Conservation (phyloP, 176 grass and related monocot species). For the Thinopyrum elongatum region DNA sequence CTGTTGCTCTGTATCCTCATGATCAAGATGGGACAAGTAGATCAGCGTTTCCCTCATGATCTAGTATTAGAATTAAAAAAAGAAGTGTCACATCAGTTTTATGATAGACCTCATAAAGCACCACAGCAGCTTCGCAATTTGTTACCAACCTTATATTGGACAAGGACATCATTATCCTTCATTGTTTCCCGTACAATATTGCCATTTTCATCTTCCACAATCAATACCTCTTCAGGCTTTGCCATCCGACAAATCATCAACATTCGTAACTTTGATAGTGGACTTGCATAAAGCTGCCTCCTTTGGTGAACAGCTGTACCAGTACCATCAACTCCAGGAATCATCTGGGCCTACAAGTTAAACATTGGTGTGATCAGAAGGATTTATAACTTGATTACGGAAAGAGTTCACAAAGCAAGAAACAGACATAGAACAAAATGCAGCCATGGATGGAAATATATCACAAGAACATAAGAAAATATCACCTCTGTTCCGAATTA, state of each 20-base stretch:
- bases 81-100: not conserved
- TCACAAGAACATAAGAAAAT: not conserved
- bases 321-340: slow-evolving; percentile 84
- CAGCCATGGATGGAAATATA: not conserved
- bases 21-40: slow-evolving; percentile 96
- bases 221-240: slow-evolving; percentile 98
- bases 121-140: not conserved
- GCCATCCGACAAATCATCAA: slow-evolving; percentile 99
- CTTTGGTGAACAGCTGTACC: slow-evolving; percentile 73
- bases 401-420: slow-evolving; percentile 19
- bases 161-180: slow-evolving; percentile 99
- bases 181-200: slow-evolving; percentile 99
- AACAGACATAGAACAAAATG: slow-evolving; percentile 2
- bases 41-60: slow-evolving; percentile 99
- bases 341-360: slow-evolving; percentile 43
- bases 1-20: slow-evolving; percentile 99
- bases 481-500: too few species aligned
- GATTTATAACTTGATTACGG: slow-evolving; percentile 12
- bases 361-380: not conserved
- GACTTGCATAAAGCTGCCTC: slow-evolving; percentile 77
- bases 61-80: slow-evolving; percentile 48
- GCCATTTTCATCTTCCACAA: slow-evolving; percentile 98
- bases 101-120: slow-evolving; percentile 9
- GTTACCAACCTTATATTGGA: slow-evolving; percentile 93
- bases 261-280: slow-evolving; percentile 92